Percentiles rank a stretch among this genome's conserved stretches.
These are phyloP conservation scores for Stereum hirsutum DNA, from an alignment of 1,284 basidiomycete genomes.

Conservation along the genomic window DNA sequence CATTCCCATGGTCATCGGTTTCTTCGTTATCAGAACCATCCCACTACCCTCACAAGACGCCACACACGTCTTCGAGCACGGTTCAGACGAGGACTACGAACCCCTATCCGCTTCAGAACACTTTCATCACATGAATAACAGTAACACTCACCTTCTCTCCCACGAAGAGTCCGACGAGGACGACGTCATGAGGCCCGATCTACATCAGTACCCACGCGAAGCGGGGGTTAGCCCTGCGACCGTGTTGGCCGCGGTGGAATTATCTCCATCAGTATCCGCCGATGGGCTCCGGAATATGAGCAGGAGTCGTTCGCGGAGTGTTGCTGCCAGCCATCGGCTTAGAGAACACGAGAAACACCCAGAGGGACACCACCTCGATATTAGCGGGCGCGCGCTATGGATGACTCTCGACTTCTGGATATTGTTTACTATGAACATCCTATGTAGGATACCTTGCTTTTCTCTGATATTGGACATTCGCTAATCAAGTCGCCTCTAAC, in stretches of 20 bases:
- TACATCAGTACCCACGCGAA: neutral
- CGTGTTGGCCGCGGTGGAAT: conserved; percentile 7
- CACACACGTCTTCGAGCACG: conserved; percentile 11
- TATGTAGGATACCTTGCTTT: conserved; percentile 6
- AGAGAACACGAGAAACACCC: neutral
- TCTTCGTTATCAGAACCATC: conserved; percentile 52
- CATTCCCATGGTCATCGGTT: conserved; percentile 59
- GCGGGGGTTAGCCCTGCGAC: neutral
- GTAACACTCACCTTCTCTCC: conserved; percentile 18
- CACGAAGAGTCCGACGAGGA: conserved; percentile 12
- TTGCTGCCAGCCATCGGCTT: neutral
- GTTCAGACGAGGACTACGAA: conserved; percentile 8
- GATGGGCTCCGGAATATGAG: conserved; percentile 1
- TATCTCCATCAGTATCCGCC: conserved; percentile 1
- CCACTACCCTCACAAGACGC: conserved; percentile 31
- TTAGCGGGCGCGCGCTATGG: conserved; percentile 8
- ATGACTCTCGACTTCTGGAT: conserved; percentile 13
- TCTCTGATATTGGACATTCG: neutral
- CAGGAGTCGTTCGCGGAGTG: neutral
- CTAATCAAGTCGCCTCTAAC: neutral
- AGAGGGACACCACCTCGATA: conserved; percentile 10
- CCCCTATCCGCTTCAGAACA: conserved; percentile 10
- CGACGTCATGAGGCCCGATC: conserved; percentile 6
- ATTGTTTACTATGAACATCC: conserved; percentile 7
- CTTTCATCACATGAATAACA: conserved; percentile 19